Base-by-base conservation (phyloP, 495 filamentous ascomycete species). In the Penicillium odoratum region DNA sequence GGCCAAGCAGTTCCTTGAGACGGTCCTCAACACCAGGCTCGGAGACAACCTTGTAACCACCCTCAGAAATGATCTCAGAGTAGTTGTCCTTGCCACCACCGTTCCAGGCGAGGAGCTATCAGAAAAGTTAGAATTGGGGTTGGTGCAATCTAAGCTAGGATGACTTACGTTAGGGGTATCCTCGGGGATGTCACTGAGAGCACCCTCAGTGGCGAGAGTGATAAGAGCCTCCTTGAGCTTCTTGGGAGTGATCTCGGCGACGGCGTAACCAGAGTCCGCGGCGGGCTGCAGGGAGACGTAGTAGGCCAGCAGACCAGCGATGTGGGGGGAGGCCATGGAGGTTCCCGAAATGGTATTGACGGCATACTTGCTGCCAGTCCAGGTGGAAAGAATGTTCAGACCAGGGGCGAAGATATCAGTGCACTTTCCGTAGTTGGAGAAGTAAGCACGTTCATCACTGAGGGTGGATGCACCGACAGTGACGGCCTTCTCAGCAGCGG, bases 361-460 rank as follows among this genome's bases (percentile, higher is more conserved):
- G 64, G 93, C 92, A 68, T 89, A 86, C 70, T 93, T 87, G 86
- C 89, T 91, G 68, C 95, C 95, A 66, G 92, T 94, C 95, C 95
- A 99, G 74, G 94, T 97, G 31, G 95, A 98, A 55, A 88, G 82
- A 63, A 99, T 98, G 86, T 92, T 97, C 48, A 98, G 82, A 65
- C 95, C 95, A 51, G 95, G 95, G 55, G 92, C 95, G 71, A 99
- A 99, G 81, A 99, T 97, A 74, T 98, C 92, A 70, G 93, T 96
- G 83, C 95, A 99, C 84, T 92, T 93, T 73, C 95, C 95, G 77
- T 87, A 98, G 88, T 99, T 99, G 85, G 95, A 98, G 88, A 99
- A 99, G 85, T 98, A 99, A 61, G 95, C 95, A 75, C 95, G 93
- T 82, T 92, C 90, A 74, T 99, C 95, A 63, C 83, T 83, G 33